Evolutionary conservation across 805 yeast genomes (phyloP).

Genomic region (Ogataea ganodermae): DNA sequence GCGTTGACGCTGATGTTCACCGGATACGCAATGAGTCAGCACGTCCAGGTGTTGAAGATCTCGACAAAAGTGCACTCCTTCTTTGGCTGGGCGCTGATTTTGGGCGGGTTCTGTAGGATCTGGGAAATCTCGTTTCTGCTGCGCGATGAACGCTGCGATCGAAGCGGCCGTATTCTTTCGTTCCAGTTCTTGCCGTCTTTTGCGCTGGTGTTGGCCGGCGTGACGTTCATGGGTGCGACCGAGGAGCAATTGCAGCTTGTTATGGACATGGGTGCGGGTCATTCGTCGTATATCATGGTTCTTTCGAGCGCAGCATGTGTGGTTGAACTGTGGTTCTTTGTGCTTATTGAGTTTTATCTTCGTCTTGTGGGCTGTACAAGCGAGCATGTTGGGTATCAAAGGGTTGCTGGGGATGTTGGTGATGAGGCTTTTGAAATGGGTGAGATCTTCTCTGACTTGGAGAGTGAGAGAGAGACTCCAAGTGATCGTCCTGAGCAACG

Average conservation of each 20-base stretch:
- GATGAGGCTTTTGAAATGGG: constrained; percentile 29
- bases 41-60: constrained; percentile 70
- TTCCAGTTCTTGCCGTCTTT: constrained; percentile 90
- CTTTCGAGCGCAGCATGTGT: constrained; percentile 73
- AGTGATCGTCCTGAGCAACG: no score
- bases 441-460: constrained; percentile 28
- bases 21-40: constrained; percentile 94
- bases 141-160: constrained; percentile 50
- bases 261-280: constrained; percentile 75
- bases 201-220: constrained; percentile 74
- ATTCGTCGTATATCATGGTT: constrained; percentile 76
- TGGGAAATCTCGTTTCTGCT: constrained; percentile 80
- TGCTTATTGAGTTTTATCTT: constrained; percentile 61
- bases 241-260: constrained; percentile 83
- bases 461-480: constrained; percentile 21
- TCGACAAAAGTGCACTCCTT: constrained; percentile 87
- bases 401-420: constrained; percentile 5
- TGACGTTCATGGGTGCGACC: constrained; percentile 87
- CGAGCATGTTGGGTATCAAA: constrained; percentile 14
- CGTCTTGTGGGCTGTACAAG: constrained; percentile 37
- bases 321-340: constrained; percentile 63
- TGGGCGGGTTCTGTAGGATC: constrained; percentile 75
- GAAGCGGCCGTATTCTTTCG: constrained; percentile 52
- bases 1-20: constrained; percentile 81
- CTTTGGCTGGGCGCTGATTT: constrained; percentile 80